Conservation (phyloP, 225 moss, liverwort and hornwort species). For the Anthoceros angustus region DNA sequence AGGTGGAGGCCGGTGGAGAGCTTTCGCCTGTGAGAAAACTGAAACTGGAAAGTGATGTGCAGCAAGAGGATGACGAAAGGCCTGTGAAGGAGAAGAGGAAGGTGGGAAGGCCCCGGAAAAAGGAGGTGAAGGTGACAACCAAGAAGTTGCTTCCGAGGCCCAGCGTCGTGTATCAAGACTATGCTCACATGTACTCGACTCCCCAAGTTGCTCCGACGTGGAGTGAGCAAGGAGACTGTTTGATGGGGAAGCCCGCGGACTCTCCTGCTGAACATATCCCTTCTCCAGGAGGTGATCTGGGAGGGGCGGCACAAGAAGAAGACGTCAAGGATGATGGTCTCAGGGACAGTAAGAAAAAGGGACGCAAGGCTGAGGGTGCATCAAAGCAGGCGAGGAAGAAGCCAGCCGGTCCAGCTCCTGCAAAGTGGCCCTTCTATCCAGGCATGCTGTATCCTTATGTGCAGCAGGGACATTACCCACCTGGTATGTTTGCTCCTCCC, state of each 20-base stretch:
- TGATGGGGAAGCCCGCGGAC: neutral
- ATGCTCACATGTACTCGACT: neutral
- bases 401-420: neutral
- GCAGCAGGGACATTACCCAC: neutral
- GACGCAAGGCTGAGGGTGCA: neutral
- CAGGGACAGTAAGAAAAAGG: neutral
- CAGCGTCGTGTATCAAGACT: neutral
- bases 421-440: neutral
- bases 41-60: neutral
- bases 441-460: neutral
- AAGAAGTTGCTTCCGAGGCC: neutral
- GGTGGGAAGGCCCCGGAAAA: slow-evolving; percentile 1
- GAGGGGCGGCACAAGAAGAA: neutral
- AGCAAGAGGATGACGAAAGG: neutral
- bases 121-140: neutral
- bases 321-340: neutral
- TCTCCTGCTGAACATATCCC: neutral
- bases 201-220: neutral
- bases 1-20: too few species aligned
- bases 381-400: slow-evolving; percentile 2
- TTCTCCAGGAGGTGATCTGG: neutral
- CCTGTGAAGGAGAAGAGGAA: slow-evolving; percentile 2
- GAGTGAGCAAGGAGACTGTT: neutral
- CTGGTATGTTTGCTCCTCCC: neutral
- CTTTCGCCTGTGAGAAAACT: neutral